Base-by-base conservation (phyloP, 2,329 filamentous ascomycete species). In the Cylindrodendrum hubeiense region DNA sequence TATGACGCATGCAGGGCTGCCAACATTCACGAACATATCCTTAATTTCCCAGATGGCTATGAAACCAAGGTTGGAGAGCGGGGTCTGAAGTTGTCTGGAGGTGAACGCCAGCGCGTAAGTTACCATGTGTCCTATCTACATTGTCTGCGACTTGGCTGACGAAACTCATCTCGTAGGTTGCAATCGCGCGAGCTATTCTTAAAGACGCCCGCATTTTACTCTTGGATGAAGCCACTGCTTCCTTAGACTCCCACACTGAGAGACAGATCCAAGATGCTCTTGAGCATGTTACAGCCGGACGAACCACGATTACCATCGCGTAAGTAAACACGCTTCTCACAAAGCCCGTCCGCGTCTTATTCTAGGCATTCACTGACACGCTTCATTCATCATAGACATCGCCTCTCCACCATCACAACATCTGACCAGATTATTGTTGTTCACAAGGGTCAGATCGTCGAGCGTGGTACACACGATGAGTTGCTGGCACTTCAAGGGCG, bases 221-320 rank as follows among this genome's bases (percentile, higher is more conserved):
- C 63, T 82, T 93, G 0, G 91, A 93, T 70, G 91, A 93, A 76
- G 89, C 91, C 0, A 93, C 92, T 4, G 91, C 89, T 1, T 90
- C 91, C 3, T 85, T 93, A 22, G 87, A 92, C 57, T 87, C 88
- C 0, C 84, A 87, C 26, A 89, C 87, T 1, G 87, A 90, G 71
- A 82, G 84, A 34, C 82, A 85, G 58, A 89, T 90, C 39, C 87
- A 89, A 71, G 81, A 84, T 53, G 85, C 85, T 6, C 83, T 87
- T 24, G 79, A 82, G 66, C 79, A 78, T 26, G 79, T 86, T 7
- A 84, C 81, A 17, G 76, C 78, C 5, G 84, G 84, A 3, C 79
- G 85, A 39, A 87, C 85, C 0, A 87, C 85, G 0, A 84, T 87
- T 58, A 85, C 84, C 1, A 85, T 87, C 15, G 85, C 85, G 72